Evolutionary conservation across 257 asterid species (phyloP).

Genomic region (Jasminum sambac): DNA sequence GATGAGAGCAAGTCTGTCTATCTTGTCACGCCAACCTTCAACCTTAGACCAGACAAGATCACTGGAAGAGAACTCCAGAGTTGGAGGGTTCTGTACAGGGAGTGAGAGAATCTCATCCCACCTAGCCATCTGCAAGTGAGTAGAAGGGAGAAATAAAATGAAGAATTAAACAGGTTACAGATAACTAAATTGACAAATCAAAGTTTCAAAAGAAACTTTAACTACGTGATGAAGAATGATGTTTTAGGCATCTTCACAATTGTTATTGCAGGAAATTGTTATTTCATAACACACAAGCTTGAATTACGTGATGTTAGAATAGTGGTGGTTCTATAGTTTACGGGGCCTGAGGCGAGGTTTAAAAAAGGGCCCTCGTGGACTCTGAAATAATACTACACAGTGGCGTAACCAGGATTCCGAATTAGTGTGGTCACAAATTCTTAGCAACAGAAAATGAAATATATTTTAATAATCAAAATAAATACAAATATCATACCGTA

Average conservation of each 20-base stretch:
- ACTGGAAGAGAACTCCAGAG: conserved; percentile 70
- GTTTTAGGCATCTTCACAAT: neutral
- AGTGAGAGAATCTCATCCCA: conserved; percentile 95
- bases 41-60: conserved; percentile 95
- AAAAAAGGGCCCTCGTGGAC: too few species aligned
- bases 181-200: neutral
- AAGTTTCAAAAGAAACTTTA: neutral
- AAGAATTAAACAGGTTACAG: neutral
- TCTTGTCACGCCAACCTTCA: conserved; percentile 91
- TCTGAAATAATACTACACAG: too few species aligned
- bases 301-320: neutral
- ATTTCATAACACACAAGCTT: neutral
- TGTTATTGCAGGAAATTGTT: neutral
- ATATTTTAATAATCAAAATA: too few species aligned
- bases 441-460: too few species aligned
- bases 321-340: too few species aligned
- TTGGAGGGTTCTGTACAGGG: conserved; percentile 93
- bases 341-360: too few species aligned
- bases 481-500: too few species aligned
- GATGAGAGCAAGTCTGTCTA: conserved; percentile 78
- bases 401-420: too few species aligned
- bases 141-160: neutral
- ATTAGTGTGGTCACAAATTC: too few species aligned
- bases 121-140: conserved; percentile 78
- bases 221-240: too few species aligned